Conservation (phyloP, 2,329 filamentous ascomycete species). For the Gnomoniopsis sp. region DNA sequence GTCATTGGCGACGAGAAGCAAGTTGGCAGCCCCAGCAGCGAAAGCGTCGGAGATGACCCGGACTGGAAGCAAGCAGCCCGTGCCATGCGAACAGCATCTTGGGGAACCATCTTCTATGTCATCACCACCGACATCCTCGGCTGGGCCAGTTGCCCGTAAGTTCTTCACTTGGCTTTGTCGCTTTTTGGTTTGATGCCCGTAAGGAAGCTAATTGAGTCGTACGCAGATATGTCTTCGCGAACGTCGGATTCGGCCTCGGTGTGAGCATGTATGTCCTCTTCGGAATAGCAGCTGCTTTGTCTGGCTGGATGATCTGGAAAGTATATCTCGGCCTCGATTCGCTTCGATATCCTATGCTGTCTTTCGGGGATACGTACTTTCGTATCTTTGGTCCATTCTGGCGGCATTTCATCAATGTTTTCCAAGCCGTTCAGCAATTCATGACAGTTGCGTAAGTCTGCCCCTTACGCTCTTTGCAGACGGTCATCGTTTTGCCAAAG, state of each 20-base stretch:
- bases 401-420: conserved; percentile 44
- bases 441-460: conserved; percentile 38
- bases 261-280: conserved; percentile 11
- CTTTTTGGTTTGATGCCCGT: too few species aligned
- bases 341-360: conserved; percentile 41
- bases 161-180: background rate
- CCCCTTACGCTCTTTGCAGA: too few species aligned
- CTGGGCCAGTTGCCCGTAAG: conserved; percentile 34
- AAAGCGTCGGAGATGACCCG: conserved; percentile 25
- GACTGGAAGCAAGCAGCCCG: conserved; percentile 47
- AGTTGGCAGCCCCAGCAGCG: conserved; percentile 2
- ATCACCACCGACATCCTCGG: conserved; percentile 48
- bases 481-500: background rate
- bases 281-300: conserved; percentile 24
- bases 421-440: conserved; percentile 45
- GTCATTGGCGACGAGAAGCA: background rate
- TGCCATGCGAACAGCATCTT: conserved; percentile 41
- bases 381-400: conserved; percentile 41
- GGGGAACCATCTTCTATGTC: conserved; percentile 45
- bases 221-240: conserved; percentile 12
- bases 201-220: background rate
- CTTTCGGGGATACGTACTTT: conserved; percentile 47
- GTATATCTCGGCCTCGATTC: conserved; percentile 44
- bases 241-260: conserved; percentile 13
- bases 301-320: conserved; percentile 44